Percentiles rank a stretch among this genome's conserved stretches.
Evolutionary conservation across 352 stramenopile species (phyloP).

Genomic region (Phytopythium delawarense): DNA sequence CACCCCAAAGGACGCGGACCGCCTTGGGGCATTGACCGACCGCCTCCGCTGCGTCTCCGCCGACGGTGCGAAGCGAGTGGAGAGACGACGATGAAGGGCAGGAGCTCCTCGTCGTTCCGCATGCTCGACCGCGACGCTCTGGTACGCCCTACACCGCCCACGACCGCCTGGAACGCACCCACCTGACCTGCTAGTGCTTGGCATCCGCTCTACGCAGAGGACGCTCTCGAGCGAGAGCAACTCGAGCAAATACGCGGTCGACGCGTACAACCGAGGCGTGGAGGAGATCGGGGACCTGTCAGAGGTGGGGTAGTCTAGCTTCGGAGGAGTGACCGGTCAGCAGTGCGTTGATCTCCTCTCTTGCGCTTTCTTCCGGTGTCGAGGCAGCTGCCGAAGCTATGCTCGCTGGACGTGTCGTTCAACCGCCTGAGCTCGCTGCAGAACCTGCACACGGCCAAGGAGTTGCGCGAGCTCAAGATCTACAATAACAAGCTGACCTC

Average conservation of each 20-base stretch:
- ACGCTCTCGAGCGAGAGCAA: conserved; percentile 58
- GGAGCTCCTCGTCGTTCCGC: conserved; percentile 13
- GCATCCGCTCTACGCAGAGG: conserved; percentile 12
- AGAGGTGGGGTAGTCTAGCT: conserved; percentile 24
- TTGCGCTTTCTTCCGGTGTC: not conserved
- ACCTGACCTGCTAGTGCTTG: not conserved
- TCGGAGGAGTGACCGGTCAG: not conserved
- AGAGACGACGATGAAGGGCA: conserved; percentile 16
- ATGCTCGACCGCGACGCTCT: conserved; percentile 36
- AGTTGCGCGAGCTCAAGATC: conserved; percentile 69
- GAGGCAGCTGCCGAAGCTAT: conserved; percentile 59
- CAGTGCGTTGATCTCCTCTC: too few relatives aligned
- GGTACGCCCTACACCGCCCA: conserved; percentile 11
- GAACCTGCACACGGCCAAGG: conserved; percentile 57
- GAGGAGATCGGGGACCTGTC: conserved; percentile 59
- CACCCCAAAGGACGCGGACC: not conserved
- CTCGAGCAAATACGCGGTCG: conserved; percentile 76
- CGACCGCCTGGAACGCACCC: not conserved
- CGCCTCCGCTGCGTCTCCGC: not conserved
- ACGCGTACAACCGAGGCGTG: conserved; percentile 71
- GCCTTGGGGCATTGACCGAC: not conserved
- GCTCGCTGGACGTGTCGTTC: conserved; percentile 76
- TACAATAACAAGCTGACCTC: conserved; percentile 78
- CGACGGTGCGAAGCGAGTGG: not conserved
- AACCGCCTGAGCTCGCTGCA: conserved; percentile 52